Evolutionary conservation across 2,329 filamentous ascomycete genomes (phyloP).

Genomic region (Ceratocystis variospora): DNA sequence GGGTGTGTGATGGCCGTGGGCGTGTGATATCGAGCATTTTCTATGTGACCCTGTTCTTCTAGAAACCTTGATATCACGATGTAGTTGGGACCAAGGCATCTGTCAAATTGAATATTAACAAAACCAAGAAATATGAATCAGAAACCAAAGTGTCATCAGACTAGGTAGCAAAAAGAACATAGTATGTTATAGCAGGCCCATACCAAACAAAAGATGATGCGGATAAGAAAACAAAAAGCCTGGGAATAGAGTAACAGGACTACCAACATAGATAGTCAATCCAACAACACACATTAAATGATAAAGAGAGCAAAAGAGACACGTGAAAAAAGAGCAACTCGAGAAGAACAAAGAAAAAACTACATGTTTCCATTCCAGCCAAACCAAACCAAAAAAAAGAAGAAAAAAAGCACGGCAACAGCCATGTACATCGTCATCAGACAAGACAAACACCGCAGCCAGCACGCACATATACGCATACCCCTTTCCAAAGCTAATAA

Average conservation of each 20-base stretch:
- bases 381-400: not conserved
- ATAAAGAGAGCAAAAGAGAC: not conserved
- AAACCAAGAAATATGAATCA: too few relatives aligned
- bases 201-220: too few relatives aligned
- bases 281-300: not conserved
- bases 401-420: not conserved
- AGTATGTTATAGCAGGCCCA: too few relatives aligned
- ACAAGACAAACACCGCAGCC: not conserved
- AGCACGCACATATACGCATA: not conserved
- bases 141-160: too few relatives aligned
- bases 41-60: not conserved
- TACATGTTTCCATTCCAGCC: not conserved
- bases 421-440: not conserved
- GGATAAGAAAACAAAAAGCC: not conserved
- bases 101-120: too few relatives aligned
- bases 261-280: not conserved
- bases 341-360: slow-evolving; percentile 2
- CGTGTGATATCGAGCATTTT: not conserved
- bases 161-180: too few relatives aligned
- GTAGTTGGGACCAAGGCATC: not conserved
- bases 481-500: not conserved
- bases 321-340: not conserved
- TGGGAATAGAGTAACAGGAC: not conserved
- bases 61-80: not conserved
- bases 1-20: not conserved